A percentile compares a stretch with the other conserved stretches of the same genome.
Evolutionary conservation across 352 stramenopile species (phyloP).

Genomic region (Labyrinthula sp.): DNA sequence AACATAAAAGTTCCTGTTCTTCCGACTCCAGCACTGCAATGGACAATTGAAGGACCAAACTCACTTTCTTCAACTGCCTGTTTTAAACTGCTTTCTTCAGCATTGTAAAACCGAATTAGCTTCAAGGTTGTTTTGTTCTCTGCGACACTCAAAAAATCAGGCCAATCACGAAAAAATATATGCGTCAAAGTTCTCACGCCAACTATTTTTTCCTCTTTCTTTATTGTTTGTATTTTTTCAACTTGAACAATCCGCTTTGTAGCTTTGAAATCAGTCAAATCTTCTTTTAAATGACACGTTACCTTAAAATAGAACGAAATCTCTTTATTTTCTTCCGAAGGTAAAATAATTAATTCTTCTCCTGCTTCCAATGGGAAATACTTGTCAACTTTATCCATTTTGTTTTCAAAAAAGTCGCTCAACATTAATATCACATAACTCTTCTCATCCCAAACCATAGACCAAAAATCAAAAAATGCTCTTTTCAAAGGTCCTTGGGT

Average conservation of each 20-base stretch:
- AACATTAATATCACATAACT: slow-evolving; percentile 13
- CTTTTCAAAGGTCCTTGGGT: slow-evolving; percentile 5
- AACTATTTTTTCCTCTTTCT: slow-evolving; percentile 2
- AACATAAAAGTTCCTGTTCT: slow-evolving; percentile 23
- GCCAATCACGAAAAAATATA: slow-evolving; percentile 12
- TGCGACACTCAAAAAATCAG: slow-evolving; percentile 25
- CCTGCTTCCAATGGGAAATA: slow-evolving; percentile 5
- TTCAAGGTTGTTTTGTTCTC: slow-evolving; percentile 6
- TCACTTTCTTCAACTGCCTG: background rate
- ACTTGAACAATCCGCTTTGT: too few relatives aligned
- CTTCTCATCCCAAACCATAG: slow-evolving; percentile 15
- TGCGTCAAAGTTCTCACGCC: slow-evolving; percentile 4
- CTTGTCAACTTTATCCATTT: slow-evolving; percentile 4
- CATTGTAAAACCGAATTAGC: slow-evolving; percentile 1
- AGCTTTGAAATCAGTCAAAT: too few relatives aligned
- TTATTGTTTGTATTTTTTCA: background rate
- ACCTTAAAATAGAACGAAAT: too few relatives aligned
- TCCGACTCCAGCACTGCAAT: slow-evolving; percentile 25
- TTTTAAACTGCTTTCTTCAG: background rate
- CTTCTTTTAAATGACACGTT: too few relatives aligned
- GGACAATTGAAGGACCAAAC: background rate
- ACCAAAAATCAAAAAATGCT: slow-evolving; percentile 20
- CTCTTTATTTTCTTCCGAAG: background rate
- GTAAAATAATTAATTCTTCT: too few relatives aligned
- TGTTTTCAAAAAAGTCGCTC: slow-evolving; percentile 6